Percentiles rank a stretch among this genome's conserved stretches.
These are phyloP conservation scores for Coriaria nepalensis DNA, from an alignment of 306 rosid species.

Conservation along the genomic window DNA sequence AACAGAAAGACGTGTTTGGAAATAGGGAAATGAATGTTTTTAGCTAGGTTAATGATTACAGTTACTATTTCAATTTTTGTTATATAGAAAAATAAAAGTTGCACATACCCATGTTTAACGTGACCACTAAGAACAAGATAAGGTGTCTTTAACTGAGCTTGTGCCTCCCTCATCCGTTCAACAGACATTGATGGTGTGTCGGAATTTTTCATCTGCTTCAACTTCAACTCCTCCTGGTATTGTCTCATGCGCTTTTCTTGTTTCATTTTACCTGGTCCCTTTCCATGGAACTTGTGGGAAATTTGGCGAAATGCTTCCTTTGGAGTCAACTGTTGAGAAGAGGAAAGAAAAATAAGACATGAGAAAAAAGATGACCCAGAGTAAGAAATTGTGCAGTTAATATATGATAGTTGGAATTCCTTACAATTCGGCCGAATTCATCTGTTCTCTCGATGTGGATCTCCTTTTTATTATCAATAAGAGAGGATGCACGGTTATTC, in stretches of 20 bases:
- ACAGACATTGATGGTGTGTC: slow-evolving; percentile 79
- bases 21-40: neutral
- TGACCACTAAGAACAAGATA: slow-evolving; percentile 95
- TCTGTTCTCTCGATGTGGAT: slow-evolving; percentile 89
- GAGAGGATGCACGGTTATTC: slow-evolving; percentile 34
- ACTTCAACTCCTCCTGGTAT: slow-evolving; percentile 66
- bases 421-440: slow-evolving; percentile 88
- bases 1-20: slow-evolving; percentile 10
- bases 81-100: neutral
- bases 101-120: slow-evolving; percentile 78
- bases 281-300: slow-evolving; percentile 89
- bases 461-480: slow-evolving; percentile 46
- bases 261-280: slow-evolving; percentile 94
- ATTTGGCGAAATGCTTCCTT: slow-evolving; percentile 72
- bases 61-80: neutral
- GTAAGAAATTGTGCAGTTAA: too few species aligned
- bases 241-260: slow-evolving; percentile 94
- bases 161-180: slow-evolving; percentile 95
- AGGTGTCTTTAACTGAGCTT: slow-evolving; percentile 64
- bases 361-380: too few species aligned
- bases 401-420: slow-evolving; percentile 14
- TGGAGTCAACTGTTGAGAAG: slow-evolving; percentile 67
- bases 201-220: slow-evolving; percentile 88
- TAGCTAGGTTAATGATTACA: neutral
- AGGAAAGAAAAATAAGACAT: slow-evolving; percentile 8